Evolutionary conservation across 352 stramenopile species (phyloP).

Genomic region (Phytophthora ohioensis): DNA sequence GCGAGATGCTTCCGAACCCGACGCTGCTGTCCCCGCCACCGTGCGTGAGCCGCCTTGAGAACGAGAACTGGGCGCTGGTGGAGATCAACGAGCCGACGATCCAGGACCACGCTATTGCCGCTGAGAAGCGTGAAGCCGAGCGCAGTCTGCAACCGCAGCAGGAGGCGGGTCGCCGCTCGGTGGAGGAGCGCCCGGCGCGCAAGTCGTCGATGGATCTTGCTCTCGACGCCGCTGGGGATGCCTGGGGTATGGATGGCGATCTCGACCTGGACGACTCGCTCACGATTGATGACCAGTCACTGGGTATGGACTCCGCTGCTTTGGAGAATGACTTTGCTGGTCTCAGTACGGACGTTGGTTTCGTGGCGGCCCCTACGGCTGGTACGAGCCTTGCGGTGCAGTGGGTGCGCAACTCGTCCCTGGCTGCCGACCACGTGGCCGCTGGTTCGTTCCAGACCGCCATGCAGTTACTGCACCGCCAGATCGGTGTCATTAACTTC

Average conservation of each 20-base stretch:
- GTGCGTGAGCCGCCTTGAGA: slow-evolving; percentile 92
- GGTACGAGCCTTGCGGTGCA: slow-evolving; percentile 90
- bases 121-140: slow-evolving; percentile 83
- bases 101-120: slow-evolving; percentile 81
- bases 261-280: slow-evolving; percentile 86
- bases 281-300: slow-evolving; percentile 54
- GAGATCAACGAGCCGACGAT: slow-evolving; percentile 93
- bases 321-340: slow-evolving; percentile 67
- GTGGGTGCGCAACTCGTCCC: slow-evolving; percentile 97
- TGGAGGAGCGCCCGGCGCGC: slow-evolving; percentile 59
- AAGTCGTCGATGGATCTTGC: slow-evolving; percentile 80
- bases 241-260: slow-evolving; percentile 87
- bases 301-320: slow-evolving; percentile 52
- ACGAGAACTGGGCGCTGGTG: slow-evolving; percentile 98
- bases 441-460: slow-evolving; percentile 96
- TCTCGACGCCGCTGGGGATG: slow-evolving; percentile 77
- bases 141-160: slow-evolving; percentile 69
- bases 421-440: slow-evolving; percentile 97
- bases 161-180: slow-evolving; percentile 30
- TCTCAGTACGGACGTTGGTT: slow-evolving; percentile 58
- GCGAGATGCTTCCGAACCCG: slow-evolving; percentile 72
- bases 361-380: slow-evolving; percentile 92
- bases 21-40: slow-evolving; percentile 94
- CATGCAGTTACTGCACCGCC: slow-evolving; percentile 98
- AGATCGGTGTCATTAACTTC: slow-evolving; percentile 99